phyloP scores from a whole-genome alignment of 768 basidiomycete species.

The Gloeostereum incarnatum region DNA sequence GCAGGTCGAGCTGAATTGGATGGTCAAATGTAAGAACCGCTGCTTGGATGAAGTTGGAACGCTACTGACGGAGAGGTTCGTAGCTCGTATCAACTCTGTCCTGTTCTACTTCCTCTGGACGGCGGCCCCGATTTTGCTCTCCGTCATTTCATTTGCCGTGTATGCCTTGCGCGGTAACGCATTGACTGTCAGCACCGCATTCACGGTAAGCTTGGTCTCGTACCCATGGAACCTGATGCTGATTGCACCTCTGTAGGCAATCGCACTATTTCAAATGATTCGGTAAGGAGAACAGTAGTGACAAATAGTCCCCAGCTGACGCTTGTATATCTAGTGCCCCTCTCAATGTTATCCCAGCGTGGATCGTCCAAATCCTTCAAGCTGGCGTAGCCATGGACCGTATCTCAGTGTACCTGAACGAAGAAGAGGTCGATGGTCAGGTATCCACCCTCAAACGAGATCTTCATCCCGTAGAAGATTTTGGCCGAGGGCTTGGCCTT shows the following conservation, averaged over 20 bases:
- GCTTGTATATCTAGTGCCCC: constrained; percentile 34
- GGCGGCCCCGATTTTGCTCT: constrained; percentile 70
- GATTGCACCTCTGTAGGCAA: constrained; percentile 31
- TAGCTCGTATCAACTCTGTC: constrained; percentile 64
- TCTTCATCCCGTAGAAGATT: constrained; percentile 19
- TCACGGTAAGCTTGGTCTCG: constrained; percentile 47
- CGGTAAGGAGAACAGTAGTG: constrained; percentile 25
- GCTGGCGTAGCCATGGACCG: constrained; percentile 58
- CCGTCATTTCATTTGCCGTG: constrained; percentile 68
- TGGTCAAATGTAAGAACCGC: constrained; percentile 48
- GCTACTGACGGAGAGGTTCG: not conserved
- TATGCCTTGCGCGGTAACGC: constrained; percentile 67
- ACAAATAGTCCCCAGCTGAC: not conserved
- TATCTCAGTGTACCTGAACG: constrained; percentile 56
- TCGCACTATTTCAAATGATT: constrained; percentile 83
- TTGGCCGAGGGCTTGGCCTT: constrained; percentile 53
- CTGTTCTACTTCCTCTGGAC: constrained; percentile 69
- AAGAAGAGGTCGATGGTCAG: constrained; percentile 61
- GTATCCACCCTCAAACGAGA: constrained; percentile 55
- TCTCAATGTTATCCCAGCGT: constrained; percentile 72
- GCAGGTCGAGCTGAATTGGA: constrained; percentile 64
- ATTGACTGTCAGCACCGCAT: constrained; percentile 72
- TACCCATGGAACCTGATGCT: not conserved
- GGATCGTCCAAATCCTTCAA: constrained; percentile 71
- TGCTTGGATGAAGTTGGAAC: not conserved